Percentiles rank a stretch among this genome's conserved stretches.
These are phyloP conservation scores for Circinella minor DNA, from an alignment of 371 early-diverging fungal genomes.

Conservation along the genomic window DNA sequence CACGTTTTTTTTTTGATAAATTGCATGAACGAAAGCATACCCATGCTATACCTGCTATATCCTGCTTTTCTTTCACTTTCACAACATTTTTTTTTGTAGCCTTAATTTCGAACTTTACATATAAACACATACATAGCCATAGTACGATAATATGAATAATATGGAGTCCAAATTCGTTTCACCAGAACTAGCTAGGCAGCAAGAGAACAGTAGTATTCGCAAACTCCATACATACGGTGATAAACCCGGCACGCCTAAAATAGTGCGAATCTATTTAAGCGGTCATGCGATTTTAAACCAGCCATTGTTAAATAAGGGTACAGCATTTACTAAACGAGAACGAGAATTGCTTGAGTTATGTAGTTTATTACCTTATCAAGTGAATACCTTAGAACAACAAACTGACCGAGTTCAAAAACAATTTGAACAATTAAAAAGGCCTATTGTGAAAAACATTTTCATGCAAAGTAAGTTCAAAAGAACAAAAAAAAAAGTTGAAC, in stretches of 20 bases:
- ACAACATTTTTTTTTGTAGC: too few species aligned
- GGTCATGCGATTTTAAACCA: constrained; percentile 16
- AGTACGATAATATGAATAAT: not conserved
- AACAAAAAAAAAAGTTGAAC: too few species aligned
- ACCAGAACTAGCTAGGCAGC: not conserved
- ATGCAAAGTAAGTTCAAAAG: constrained; percentile 17
- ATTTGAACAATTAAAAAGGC: constrained; percentile 18
- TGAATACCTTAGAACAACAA: constrained; percentile 30
- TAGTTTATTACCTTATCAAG: constrained; percentile 25
- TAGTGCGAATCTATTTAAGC: constrained; percentile 2
- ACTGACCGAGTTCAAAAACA: constrained; percentile 13
- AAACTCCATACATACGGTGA: constrained; percentile 23
- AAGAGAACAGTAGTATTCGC: not conserved
- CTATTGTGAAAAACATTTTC: constrained; percentile 18
- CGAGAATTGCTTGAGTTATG: constrained; percentile 29
- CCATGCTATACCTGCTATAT: too few species aligned
- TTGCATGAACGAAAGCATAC: too few species aligned
- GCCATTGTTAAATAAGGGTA: constrained; percentile 27
- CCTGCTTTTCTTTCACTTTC: too few species aligned
- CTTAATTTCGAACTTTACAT: too few species aligned
- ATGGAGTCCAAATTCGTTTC: not conserved
- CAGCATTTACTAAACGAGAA: constrained; percentile 33
- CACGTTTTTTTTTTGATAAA: too few species aligned
- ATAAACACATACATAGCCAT: too few species aligned
- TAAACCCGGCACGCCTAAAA: constrained; percentile 12